Evolutionary conservation across 345 rosid species (phyloP).

Genomic region (Brassica cretica): DNA sequence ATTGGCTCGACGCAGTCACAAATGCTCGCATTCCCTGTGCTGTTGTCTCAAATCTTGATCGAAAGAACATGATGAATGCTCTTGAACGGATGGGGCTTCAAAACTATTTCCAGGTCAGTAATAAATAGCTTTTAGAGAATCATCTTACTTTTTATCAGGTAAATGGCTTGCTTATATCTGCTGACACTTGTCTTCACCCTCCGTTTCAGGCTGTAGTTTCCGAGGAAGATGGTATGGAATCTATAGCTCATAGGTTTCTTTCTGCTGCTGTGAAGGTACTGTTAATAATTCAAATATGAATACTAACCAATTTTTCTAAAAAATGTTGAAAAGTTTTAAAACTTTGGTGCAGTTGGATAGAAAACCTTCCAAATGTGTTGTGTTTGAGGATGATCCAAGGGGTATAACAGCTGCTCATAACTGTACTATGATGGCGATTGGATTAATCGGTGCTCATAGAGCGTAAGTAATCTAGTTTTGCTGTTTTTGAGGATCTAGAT

Average conservation of each 20-base stretch:
- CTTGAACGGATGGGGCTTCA: constrained; percentile 73
- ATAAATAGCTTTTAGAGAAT: constrained; percentile 13
- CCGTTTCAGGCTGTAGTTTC: constrained; percentile 71
- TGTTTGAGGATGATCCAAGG: constrained; percentile 91
- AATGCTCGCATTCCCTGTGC: constrained; percentile 91
- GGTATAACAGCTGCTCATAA: constrained; percentile 93
- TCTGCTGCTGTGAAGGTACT: constrained; percentile 91
- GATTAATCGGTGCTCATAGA: constrained; percentile 78
- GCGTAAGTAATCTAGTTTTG: constrained; percentile 55
- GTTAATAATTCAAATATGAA: background rate
- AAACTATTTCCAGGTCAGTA: constrained; percentile 80
- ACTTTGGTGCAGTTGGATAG: constrained; percentile 70
- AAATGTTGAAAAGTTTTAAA: constrained; percentile 4
- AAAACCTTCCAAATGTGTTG: constrained; percentile 92
- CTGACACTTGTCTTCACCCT: constrained; percentile 19
- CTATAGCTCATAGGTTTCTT: constrained; percentile 87
- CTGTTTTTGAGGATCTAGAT: background rate
- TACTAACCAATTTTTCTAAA: background rate
- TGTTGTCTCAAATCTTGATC: constrained; percentile 85
- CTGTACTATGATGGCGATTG: constrained; percentile 98
- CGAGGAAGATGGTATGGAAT: constrained; percentile 98
- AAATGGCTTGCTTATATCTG: background rate
- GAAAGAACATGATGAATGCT: constrained; percentile 68
- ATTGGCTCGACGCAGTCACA: constrained; percentile 87
- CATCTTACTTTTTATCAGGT: background rate